Evolutionary conservation across 1,284 basidiomycete genomes (phyloP).

Genomic region (Microbotryomycetes sp.): DNA sequence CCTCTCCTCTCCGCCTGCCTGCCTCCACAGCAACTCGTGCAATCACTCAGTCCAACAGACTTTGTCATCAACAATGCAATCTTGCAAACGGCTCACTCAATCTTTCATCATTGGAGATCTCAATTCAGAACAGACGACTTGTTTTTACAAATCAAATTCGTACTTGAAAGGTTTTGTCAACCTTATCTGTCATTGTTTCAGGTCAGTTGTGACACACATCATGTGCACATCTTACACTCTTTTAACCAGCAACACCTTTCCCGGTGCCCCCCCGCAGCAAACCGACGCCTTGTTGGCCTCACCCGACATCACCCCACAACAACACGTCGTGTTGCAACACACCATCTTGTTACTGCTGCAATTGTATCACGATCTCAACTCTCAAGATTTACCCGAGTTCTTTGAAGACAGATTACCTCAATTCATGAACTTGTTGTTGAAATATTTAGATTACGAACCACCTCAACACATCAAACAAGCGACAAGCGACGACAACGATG

Average conservation of each 20-base stretch:
- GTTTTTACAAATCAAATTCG: conserved; percentile 87
- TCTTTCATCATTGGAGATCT: conserved; percentile 68
- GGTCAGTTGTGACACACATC: conserved; percentile 35
- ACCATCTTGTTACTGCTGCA: conserved; percentile 72
- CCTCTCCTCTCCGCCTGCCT: conserved; percentile 6
- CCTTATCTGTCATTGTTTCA: conserved; percentile 80
- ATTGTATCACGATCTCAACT: conserved; percentile 88
- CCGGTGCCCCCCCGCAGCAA: conserved; percentile 35
- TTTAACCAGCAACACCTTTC: conserved; percentile 19
- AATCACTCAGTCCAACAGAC: conserved; percentile 66
- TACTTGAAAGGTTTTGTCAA: conserved; percentile 71
- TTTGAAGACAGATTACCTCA: conserved; percentile 82
- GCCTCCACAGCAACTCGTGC: conserved; percentile 65
- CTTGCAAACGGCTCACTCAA: conserved; percentile 88
- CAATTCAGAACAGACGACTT: conserved; percentile 81
- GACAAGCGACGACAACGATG: neutral
- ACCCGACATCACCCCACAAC: conserved; percentile 38
- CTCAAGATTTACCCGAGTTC: conserved; percentile 88
- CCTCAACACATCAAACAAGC: conserved; percentile 48
- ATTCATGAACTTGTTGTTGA: conserved; percentile 73
- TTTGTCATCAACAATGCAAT: conserved; percentile 83
- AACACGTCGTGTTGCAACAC: conserved; percentile 55
- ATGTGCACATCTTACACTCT: conserved; percentile 42
- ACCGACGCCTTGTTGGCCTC: conserved; percentile 47
- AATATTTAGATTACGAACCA: conserved; percentile 72